Evolutionary conservation across 2,329 filamentous ascomycete species (phyloP).

Genomic region (Fusarium scirpi): DNA sequence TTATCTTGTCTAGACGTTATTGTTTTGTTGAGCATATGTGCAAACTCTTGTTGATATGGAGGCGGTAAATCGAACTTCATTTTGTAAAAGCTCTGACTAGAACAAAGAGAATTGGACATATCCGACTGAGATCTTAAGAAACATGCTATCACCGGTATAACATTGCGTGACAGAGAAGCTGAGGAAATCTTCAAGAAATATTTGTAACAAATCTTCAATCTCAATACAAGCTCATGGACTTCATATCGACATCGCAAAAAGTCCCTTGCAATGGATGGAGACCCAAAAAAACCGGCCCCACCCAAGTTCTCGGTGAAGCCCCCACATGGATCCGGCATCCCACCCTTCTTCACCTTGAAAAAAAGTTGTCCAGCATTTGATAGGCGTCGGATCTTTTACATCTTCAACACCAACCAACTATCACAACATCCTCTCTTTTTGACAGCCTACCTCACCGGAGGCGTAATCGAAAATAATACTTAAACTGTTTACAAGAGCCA

Average conservation of each 20-base stretch:
- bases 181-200: too few relatives aligned
- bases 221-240: background rate
- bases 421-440: slow-evolving; percentile 1
- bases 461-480: background rate
- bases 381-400: slow-evolving; percentile 14
- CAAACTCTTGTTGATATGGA: background rate
- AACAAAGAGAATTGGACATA: background rate
- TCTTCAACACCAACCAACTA: slow-evolving; percentile 35
- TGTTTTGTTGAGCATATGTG: background rate
- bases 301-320: slow-evolving; percentile 32
- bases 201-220: too few relatives aligned
- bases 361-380: slow-evolving; percentile 40
- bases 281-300: slow-evolving; percentile 19
- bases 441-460: background rate
- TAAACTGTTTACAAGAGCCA: background rate
- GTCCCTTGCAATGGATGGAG: slow-evolving; percentile 5
- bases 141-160: too few relatives aligned
- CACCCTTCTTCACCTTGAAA: slow-evolving; percentile 42
- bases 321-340: slow-evolving; percentile 41
- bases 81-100: background rate
- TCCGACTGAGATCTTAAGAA: too few relatives aligned
- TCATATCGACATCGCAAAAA: background rate
- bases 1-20: background rate
- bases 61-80: background rate
- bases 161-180: too few relatives aligned